A percentile compares a stretch with the other conserved stretches of the same genome.
phyloP scores from a whole-genome alignment of 345 rosid species.

The Boechera divaricarpa region DNA sequence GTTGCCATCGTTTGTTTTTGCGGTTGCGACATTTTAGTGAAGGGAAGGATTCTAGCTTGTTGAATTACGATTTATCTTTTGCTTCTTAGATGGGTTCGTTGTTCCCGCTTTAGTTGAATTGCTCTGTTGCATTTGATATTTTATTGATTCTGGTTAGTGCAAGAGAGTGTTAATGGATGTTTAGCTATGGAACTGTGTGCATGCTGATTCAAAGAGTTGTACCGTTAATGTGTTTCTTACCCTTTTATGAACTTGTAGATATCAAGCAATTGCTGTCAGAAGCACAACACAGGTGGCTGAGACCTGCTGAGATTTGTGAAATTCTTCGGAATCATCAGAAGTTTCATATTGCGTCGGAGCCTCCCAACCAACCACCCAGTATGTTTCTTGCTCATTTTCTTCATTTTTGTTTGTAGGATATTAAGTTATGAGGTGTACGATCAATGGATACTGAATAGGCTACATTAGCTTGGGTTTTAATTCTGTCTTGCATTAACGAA shows the following conservation, averaged over 20 bases:
- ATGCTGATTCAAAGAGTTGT: neutral
- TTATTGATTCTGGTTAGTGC: slow-evolving; percentile 12
- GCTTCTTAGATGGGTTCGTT: neutral
- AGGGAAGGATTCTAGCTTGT: neutral
- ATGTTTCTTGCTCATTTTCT: slow-evolving; percentile 42
- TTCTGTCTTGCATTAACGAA: slow-evolving; percentile 20
- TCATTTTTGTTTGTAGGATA: neutral
- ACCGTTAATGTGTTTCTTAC: slow-evolving; percentile 19
- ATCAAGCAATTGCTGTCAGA: slow-evolving; percentile 54
- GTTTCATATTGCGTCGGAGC: slow-evolving; percentile 77
- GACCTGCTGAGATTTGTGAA: slow-evolving; percentile 97
- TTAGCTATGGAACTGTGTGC: neutral
- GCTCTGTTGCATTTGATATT: slow-evolving; percentile 22
- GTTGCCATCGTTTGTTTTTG: slow-evolving; percentile 2
- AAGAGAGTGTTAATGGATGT: slow-evolving; percentile 4
- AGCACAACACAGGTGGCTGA: slow-evolving; percentile 94
- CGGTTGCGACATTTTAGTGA: slow-evolving; percentile 13
- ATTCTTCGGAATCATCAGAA: slow-evolving; percentile 81
- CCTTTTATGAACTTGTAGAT: slow-evolving; percentile 43
- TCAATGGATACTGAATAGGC: slow-evolving; percentile 1
- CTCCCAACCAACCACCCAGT: slow-evolving; percentile 85
- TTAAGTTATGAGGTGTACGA: slow-evolving; percentile 7
- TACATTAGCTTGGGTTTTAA: slow-evolving; percentile 2
- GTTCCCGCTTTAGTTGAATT: slow-evolving; percentile 10
- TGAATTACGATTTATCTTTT: neutral